These are phyloP conservation scores for Mallotus japonicus DNA, from an alignment of 441 rosid genomes.

Conservation along the genomic window DNA sequence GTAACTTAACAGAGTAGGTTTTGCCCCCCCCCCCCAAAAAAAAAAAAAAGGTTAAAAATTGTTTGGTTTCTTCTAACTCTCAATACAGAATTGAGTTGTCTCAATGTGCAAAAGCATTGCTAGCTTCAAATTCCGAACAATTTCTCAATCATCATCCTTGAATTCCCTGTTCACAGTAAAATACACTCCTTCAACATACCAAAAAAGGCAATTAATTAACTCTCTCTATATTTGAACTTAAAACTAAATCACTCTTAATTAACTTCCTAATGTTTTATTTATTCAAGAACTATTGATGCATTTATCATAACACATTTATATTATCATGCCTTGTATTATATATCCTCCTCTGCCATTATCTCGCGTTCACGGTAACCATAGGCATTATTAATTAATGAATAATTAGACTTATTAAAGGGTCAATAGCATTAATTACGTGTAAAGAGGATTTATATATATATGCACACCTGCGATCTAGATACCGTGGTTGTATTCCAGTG, in stretches of 20 bases:
- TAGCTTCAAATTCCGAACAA: slow-evolving; percentile 12
- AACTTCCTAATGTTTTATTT: not conserved
- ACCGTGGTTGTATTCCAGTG: slow-evolving; percentile 91
- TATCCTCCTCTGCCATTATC: too few species aligned
- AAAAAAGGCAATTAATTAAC: not conserved
- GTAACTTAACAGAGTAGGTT: not conserved
- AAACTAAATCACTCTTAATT: not conserved
- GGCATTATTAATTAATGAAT: too few species aligned
- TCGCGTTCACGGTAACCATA: too few species aligned
- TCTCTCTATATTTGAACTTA: not conserved
- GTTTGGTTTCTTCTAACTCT: not conserved
- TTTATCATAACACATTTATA: too few species aligned
- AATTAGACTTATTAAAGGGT: too few species aligned
- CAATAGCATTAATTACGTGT: not conserved
- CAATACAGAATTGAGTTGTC: slow-evolving; percentile 6
- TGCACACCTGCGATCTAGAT: slow-evolving; percentile 85
- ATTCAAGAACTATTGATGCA: too few species aligned
- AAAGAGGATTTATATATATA: not conserved
- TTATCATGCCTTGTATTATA: too few species aligned
- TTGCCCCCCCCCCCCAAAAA: too few species aligned
- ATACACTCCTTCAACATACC: not conserved
- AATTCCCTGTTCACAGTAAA: slow-evolving; percentile 64
- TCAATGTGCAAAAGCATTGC: slow-evolving; percentile 24
- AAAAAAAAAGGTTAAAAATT: too few species aligned
- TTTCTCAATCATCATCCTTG: slow-evolving; percentile 88